Conservation (phyloP, 768 basidiomycete genomes). For the Leccinum fibrillosum region DNA sequence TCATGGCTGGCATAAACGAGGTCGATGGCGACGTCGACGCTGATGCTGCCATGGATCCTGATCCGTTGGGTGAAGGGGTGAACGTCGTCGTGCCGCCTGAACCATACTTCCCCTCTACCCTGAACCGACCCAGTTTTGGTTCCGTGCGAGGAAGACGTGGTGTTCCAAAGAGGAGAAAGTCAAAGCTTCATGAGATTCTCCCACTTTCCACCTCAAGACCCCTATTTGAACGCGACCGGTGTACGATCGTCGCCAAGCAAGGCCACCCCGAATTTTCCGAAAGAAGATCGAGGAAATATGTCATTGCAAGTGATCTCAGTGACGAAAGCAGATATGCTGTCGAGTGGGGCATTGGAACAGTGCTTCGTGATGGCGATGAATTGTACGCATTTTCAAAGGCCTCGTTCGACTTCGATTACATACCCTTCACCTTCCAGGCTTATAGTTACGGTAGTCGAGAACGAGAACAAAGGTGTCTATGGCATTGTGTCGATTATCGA, state of each 20-base stretch:
- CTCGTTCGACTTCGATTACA: background rate
- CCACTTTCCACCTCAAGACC: constrained; percentile 71
- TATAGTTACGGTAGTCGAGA: constrained; percentile 89
- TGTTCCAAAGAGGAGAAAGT: constrained; percentile 55
- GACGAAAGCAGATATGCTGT: constrained; percentile 94
- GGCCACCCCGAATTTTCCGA: constrained; percentile 68
- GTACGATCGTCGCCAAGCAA: constrained; percentile 85
- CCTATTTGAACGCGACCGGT: constrained; percentile 85
- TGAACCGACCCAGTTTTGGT: constrained; percentile 51
- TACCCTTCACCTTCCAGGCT: constrained; percentile 40
- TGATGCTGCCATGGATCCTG: constrained; percentile 58
- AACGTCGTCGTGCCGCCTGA: constrained; percentile 84
- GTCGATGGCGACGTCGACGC: constrained; percentile 45
- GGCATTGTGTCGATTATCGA: background rate
- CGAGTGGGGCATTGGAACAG: constrained; percentile 98
- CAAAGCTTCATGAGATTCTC: constrained; percentile 60
- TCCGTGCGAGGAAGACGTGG: constrained; percentile 32
- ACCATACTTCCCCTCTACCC: constrained; percentile 75
- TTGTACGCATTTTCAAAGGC: constrained; percentile 40
- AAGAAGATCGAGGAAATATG: constrained; percentile 63
- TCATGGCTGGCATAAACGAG: constrained; percentile 23
- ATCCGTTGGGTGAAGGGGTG: constrained; percentile 89
- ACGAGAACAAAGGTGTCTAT: constrained; percentile 76
- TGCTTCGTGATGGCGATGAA: constrained; percentile 92
- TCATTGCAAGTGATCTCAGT: constrained; percentile 92